These are phyloP conservation scores for Amanita polypyramis DNA, from an alignment of 768 basidiomycete genomes.

Conservation along the genomic window DNA sequence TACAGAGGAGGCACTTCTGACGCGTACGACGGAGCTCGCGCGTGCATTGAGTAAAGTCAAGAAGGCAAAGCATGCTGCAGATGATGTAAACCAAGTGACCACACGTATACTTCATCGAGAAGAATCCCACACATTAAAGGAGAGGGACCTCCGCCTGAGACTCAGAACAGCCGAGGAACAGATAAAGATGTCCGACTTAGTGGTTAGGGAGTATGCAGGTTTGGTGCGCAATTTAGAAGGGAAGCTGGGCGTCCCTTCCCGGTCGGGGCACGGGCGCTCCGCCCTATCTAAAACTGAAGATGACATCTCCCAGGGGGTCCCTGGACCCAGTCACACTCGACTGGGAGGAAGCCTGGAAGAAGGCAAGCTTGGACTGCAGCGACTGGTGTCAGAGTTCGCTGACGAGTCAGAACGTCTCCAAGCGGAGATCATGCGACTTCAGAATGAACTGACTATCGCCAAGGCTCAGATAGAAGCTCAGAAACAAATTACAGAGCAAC, in stretches of 20 bases:
- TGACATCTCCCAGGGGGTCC: neutral
- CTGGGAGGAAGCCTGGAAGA: conserved; percentile 32
- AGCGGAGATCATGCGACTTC: conserved; percentile 29
- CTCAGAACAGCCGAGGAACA: conserved; percentile 45
- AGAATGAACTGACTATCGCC: conserved; percentile 31
- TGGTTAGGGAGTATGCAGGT: conserved; percentile 64
- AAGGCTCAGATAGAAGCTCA: conserved; percentile 37
- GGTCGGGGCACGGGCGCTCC: conserved; percentile 3
- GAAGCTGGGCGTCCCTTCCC: conserved; percentile 16
- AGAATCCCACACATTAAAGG: conserved; percentile 39
- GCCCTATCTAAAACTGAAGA: conserved; percentile 3
- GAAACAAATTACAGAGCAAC: conserved; percentile 27
- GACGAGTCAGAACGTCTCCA: conserved; percentile 36
- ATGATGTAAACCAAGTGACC: conserved; percentile 46
- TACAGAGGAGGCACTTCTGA: conserved; percentile 45
- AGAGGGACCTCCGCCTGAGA: conserved; percentile 35
- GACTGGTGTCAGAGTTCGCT: conserved; percentile 38
- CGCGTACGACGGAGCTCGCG: conserved; percentile 37
- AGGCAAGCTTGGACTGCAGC: conserved; percentile 37
- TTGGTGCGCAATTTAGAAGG: conserved; percentile 59
- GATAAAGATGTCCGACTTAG: conserved; percentile 49
- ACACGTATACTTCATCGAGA: conserved; percentile 43
- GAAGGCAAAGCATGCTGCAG: conserved; percentile 30
- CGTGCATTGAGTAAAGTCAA: conserved; percentile 30
- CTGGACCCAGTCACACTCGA: neutral